A percentile compares a stretch with the other conserved stretches of the same genome.
Conservation (phyloP, 2,329 filamentous ascomycete genomes). For the Bertia moriformis region DNA sequence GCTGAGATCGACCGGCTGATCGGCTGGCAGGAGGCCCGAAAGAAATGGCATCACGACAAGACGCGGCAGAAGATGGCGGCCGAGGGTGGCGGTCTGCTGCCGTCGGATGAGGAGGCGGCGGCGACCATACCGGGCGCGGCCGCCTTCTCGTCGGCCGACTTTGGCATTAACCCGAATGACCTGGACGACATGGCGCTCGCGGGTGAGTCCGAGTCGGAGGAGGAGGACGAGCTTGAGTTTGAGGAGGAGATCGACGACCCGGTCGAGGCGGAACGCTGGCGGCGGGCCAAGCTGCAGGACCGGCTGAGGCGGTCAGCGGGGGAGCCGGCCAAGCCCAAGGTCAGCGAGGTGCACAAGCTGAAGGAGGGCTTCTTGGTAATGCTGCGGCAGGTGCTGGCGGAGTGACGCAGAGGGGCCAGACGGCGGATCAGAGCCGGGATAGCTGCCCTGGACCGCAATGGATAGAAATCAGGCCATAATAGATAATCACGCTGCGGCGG, state of each 20-base stretch:
- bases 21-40: slow-evolving; percentile 83
- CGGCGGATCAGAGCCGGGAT: no score
- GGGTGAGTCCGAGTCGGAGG: slow-evolving; percentile 53
- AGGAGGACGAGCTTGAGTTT: slow-evolving; percentile 53
- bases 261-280: slow-evolving; percentile 70
- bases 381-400: slow-evolving; percentile 67
- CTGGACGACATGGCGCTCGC: slow-evolving; percentile 72
- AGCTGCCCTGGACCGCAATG: no score
- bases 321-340: slow-evolving; percentile 66
- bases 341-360: slow-evolving; percentile 69
- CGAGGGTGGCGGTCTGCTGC: slow-evolving; percentile 41
- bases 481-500: no score
- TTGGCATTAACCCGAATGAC: slow-evolving; percentile 77
- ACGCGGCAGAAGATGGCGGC: slow-evolving; percentile 98
- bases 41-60: slow-evolving; percentile 97
- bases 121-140: slow-evolving; percentile 48
- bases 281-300: slow-evolving; percentile 65
- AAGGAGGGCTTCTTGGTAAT: slow-evolving; percentile 68
- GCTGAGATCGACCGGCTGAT: slow-evolving; percentile 75
- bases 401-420: no score
- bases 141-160: slow-evolving; percentile 48
- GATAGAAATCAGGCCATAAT: no score
- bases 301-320: slow-evolving; percentile 66
- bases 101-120: slow-evolving; percentile 28
- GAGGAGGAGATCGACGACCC: slow-evolving; percentile 31